Evolutionary conservation across 768 basidiomycete genomes (phyloP), one percentile per base, ranked within the genome.

Genomic region (Suillus spraguei): DNA sequence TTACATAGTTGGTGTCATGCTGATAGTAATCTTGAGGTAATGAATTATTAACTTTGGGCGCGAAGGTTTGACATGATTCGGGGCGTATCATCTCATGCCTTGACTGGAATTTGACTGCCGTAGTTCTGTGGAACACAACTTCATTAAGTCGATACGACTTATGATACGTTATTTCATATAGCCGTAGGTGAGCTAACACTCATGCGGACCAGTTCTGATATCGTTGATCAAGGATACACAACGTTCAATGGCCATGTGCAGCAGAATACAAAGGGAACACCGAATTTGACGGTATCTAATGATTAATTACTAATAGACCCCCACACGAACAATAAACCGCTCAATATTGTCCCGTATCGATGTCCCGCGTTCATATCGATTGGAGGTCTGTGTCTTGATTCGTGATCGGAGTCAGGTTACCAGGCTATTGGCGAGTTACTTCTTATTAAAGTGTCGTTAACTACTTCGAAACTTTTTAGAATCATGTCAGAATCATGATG

Each of bases 291-390:
- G 17, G 17, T 10, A 52, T 33, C 28, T 32, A 5, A 24, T 47
- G 47, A n/a, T 53, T 20, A 33, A 33, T 33, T 53, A 35, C 50
- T 3, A 5, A 33, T 3, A 20, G 32, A 5, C 20, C 20, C 17
- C 20, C 20, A 53, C 20, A 53, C 1, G 52, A 33, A 53, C 32
- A 53, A 53, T 2, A 50, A 50, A 49, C 6, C 22, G 24, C 13
- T 13, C 50, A 20, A 28, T 5, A 59, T 62, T 61, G 64, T 71
- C 62, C 44, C 46, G 28, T n/a, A 67, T 66, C 60, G 54, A 68
- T 67, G 52, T 71, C 74, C 49, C 70, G 66, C 74, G 65, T 59
- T 74, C 74, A 72, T 76, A 71, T 74, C 68, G 63, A 69, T 66
- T 33, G 32, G 46, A 17, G 20, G 32, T 3, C 20, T 6, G 20